These are phyloP conservation scores for Pterulicium gracile DNA, from an alignment of 1,284 basidiomycete species.

Conservation along the genomic window DNA sequence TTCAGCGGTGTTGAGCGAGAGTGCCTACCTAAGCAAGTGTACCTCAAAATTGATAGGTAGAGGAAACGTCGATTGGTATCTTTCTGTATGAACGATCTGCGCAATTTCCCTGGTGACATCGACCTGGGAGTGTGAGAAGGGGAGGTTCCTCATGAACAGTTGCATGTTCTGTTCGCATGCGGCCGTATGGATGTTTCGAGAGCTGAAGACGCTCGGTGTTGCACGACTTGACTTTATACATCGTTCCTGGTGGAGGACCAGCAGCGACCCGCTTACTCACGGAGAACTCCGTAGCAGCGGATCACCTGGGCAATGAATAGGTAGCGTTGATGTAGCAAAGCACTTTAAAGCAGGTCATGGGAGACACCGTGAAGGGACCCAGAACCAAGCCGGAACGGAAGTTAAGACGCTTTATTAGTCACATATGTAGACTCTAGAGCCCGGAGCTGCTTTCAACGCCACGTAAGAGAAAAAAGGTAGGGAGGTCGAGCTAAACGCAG, in stretches of 20 bases:
- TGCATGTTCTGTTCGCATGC: constrained; percentile 24
- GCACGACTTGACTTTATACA: not conserved
- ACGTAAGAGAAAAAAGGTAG: too few species aligned
- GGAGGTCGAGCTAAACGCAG: too few species aligned
- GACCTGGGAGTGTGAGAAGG: constrained; percentile 19
- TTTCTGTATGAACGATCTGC: constrained; percentile 29
- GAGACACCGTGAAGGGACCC: too few species aligned
- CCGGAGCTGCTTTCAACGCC: too few species aligned
- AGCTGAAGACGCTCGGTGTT: not conserved
- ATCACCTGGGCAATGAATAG: too few species aligned
- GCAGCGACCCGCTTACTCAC: too few species aligned
- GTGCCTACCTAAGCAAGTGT: constrained; percentile 23
- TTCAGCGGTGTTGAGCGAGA: constrained; percentile 6
- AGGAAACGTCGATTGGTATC: constrained; percentile 21
- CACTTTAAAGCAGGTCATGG: too few species aligned
- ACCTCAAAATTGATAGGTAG: constrained; percentile 39
- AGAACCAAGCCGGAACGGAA: too few species aligned
- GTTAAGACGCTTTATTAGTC: too few species aligned
- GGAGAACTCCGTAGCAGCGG: too few species aligned
- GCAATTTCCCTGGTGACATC: constrained; percentile 30
- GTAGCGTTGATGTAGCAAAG: too few species aligned
- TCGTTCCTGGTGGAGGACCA: constrained; percentile 1
- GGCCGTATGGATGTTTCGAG: constrained; percentile 16
- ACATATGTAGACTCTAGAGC: too few species aligned
- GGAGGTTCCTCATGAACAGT: constrained; percentile 25